Conservation (phyloP, 371 early-diverging fungal genomes). For the Actinomortierella ambigua region DNA sequence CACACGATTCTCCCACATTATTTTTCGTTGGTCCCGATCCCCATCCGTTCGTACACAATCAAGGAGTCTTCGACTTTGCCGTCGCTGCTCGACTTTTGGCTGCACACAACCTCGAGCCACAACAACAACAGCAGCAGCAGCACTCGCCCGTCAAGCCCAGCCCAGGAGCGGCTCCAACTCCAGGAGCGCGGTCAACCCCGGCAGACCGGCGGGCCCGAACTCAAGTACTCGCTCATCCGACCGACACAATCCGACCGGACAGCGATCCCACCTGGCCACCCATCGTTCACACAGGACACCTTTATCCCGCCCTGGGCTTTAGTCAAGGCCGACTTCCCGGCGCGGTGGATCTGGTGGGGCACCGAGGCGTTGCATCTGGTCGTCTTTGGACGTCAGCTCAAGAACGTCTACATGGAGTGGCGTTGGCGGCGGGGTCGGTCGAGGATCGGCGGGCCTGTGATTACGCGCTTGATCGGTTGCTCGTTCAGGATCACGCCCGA, state of each 20-base stretch:
- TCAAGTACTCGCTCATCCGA: constrained; percentile 31
- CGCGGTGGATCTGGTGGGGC: constrained; percentile 42
- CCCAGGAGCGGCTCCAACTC: background rate
- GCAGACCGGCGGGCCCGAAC: constrained; percentile 13
- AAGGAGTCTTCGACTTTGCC: constrained; percentile 21
- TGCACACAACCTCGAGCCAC: constrained; percentile 2
- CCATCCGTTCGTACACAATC: constrained; percentile 28
- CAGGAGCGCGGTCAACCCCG: constrained; percentile 25
- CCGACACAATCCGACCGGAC: constrained; percentile 29
- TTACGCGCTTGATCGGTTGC: constrained; percentile 22
- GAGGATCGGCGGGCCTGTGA: constrained; percentile 30
- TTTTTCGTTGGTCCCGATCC: constrained; percentile 36
- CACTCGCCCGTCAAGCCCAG: background rate
- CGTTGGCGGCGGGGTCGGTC: constrained; percentile 24
- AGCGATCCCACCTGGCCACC: constrained; percentile 15
- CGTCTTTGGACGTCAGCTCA: constrained; percentile 32
- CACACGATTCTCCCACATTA: constrained; percentile 42
- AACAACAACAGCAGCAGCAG: background rate
- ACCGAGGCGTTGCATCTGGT: constrained; percentile 38
- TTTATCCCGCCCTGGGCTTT: constrained; percentile 36
- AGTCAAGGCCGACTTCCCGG: constrained; percentile 16
- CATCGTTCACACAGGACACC: constrained; percentile 14
- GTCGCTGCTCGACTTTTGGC: constrained; percentile 34
- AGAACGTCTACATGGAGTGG: constrained; percentile 42
- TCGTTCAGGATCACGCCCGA: constrained; percentile 27